Base-by-base conservation (phyloP, 2,329 filamentous ascomycete genomes). In the Aaosphaeria arxii region DNA sequence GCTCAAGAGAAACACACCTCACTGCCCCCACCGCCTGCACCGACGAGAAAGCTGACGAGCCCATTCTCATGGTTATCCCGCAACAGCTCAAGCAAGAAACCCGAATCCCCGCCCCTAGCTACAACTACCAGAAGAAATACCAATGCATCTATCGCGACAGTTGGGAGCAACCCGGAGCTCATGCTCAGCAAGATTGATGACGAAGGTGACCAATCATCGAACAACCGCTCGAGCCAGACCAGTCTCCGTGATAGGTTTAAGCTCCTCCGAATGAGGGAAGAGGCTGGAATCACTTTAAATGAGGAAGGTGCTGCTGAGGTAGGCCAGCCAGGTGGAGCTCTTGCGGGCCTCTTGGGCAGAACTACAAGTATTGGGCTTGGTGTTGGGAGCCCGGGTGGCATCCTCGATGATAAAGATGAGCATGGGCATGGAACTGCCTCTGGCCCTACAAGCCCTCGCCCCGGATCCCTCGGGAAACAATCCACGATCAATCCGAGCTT, bases 141-240 rank as follows among this genome's bases (percentile, higher is more conserved):
- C 1, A 84, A 83, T 44, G 89, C 89, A 58, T 95, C 90, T 0
- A 78, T 91, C 44, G 85, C 86, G 17, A 95, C 90, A 0, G 64
- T 91, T 43, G 82, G 81, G 33, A 95, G 89, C 69, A 92, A 91
- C 58, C 82, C 88, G 3, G 90, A 95, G 63, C 82, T 90, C 74
- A 87, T 86, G 77, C 72, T 91, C 50, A 84, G 83, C 71, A 85
- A 83, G 62, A 77, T 90, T n/a, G 88, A 91, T 35, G 88, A 92
- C 62, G 71, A 69, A 42, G 58, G 52, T 30, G 69, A 62, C 38
- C 48, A 60, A 44, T 47, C 52, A 30, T 49, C 57, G 13, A 63
- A 52, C 42, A 66, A 69, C 42, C 58, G 67, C 30, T 59, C 59
- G 53, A 72, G 68, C 56, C 70, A 67, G 40, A 63, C 64, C 29